Conservation (phyloP, 129 eudicot genomes). For the Pseudognaphalium luteoalbum region DNA sequence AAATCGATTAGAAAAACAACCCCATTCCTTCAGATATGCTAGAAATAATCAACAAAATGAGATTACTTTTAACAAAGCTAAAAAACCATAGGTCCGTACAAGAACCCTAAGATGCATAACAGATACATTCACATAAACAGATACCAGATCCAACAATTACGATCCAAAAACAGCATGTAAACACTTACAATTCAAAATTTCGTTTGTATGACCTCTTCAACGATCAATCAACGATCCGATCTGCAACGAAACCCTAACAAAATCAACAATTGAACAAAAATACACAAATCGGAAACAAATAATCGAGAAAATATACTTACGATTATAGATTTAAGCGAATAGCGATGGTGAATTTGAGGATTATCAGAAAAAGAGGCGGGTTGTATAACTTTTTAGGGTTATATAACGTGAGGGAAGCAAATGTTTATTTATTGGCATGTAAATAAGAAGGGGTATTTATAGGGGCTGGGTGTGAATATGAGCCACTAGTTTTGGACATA, state of each 20-base stretch:
- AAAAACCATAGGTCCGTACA: constrained; percentile 11
- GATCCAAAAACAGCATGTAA: neutral
- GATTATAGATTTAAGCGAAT: neutral
- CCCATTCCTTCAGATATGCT: neutral
- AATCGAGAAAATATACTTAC: neutral
- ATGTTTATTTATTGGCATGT: neutral
- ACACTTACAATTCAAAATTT: constrained; percentile 30
- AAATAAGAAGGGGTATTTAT: neutral
- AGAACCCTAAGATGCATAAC: neutral
- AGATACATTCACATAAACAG: constrained; percentile 21
- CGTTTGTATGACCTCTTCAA: constrained; percentile 14
- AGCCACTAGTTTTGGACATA: neutral
- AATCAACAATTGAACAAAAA: constrained; percentile 11
- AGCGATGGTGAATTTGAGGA: neutral
- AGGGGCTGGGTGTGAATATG: neutral
- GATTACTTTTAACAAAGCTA: neutral
- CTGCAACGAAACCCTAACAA: constrained; percentile 24
- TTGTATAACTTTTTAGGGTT: neutral
- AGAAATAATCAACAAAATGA: neutral
- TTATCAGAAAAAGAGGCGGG: neutral
- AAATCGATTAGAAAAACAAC: neutral
- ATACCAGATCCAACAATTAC: constrained; percentile 10
- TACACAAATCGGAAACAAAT: neutral
- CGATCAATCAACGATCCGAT: constrained; percentile 19
- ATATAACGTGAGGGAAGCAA: neutral